Base-by-base conservation (phyloP, 805 yeast genomes). In the Wickerhamiella alocasiicola region DNA sequence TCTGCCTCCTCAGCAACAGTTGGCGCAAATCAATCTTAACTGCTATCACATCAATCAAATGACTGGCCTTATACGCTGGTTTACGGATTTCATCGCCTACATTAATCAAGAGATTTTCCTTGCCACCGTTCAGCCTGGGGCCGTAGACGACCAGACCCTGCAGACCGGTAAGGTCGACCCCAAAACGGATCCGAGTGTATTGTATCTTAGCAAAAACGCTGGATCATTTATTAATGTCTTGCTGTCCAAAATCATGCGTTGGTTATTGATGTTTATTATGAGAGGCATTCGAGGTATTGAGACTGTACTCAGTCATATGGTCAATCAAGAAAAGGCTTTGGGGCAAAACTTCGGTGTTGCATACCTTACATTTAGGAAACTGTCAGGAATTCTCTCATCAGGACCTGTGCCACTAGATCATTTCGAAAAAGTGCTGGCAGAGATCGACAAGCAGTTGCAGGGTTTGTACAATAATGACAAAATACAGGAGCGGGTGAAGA, bases 1-100 rank as follows among this genome's bases (percentile, higher is more conserved):
- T 12, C 33, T 43, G 3, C 19, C 17, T 2, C 47, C 48, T 3
- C 46, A 70, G 71, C 42, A 59, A 41, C 75, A 74, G 49, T 74
- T 66, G 39, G 44, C 46, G 6, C 57, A 56, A 19, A 42, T 54
- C 3, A 47, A 50, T 15, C 42, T 53, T n/a, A 46, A 50, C 17
- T 52, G 58, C 36, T 49, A 43, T 36, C 57, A 57, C 38, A 36
- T 56, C 19, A 39, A 47, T 6, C 42, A 54, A 3, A 50, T 64
- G 49, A 59, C 82, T n/a, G 96, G 96, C 0, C 72, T 80, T 29
- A 74, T 81, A 6, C 73, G 83, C 51, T 88, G 96, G 95, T 71
- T 82, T 49, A 70, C 83, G 24, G 95, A 85, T 55, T 72, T 83
- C 45, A 66, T 83, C 41, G 73, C 78, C 1, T 75, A 72, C 46